These are phyloP conservation scores for Polygonum aviculare DNA, from an alignment of 148 eudicot genomes.

Conservation along the genomic window DNA sequence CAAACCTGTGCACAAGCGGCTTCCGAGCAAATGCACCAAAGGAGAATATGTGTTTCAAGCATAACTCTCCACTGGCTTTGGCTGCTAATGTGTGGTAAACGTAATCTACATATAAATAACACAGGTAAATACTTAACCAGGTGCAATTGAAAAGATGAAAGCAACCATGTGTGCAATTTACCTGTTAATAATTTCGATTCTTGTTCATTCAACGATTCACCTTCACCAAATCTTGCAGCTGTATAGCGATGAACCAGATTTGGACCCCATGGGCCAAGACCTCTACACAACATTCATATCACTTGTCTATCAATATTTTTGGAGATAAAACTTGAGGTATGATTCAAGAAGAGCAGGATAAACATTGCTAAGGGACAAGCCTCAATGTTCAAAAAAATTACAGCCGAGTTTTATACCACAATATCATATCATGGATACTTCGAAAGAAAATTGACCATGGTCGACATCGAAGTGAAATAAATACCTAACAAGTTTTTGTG, in stretches of 20 bases:
- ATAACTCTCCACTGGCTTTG: conserved; percentile 95
- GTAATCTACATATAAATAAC: conserved; percentile 20
- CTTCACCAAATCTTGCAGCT: conserved; percentile 74
- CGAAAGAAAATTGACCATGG: background rate
- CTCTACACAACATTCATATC: conserved; percentile 36
- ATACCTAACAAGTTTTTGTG: conserved; percentile 78
- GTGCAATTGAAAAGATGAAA: background rate
- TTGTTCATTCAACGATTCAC: conserved; percentile 49
- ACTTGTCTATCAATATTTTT: background rate
- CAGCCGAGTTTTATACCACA: background rate
- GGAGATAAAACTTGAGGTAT: background rate
- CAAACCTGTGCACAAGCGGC: conserved; percentile 72
- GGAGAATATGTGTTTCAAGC: conserved; percentile 80
- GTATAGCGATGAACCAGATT: conserved; percentile 75
- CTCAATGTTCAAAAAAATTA: background rate
- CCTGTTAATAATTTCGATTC: conserved; percentile 76
- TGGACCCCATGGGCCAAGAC: conserved; percentile 96
- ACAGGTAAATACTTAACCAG: background rate
- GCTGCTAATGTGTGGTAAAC: conserved; percentile 92
- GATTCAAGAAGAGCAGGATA: background rate
- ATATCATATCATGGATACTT: background rate
- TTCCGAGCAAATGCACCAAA: conserved; percentile 87
- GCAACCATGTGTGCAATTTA: conserved; percentile 12
- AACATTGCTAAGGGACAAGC: background rate
- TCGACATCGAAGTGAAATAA: background rate